Conservation (phyloP, 495 filamentous ascomycete species). For the Immersiella caudata region DNA sequence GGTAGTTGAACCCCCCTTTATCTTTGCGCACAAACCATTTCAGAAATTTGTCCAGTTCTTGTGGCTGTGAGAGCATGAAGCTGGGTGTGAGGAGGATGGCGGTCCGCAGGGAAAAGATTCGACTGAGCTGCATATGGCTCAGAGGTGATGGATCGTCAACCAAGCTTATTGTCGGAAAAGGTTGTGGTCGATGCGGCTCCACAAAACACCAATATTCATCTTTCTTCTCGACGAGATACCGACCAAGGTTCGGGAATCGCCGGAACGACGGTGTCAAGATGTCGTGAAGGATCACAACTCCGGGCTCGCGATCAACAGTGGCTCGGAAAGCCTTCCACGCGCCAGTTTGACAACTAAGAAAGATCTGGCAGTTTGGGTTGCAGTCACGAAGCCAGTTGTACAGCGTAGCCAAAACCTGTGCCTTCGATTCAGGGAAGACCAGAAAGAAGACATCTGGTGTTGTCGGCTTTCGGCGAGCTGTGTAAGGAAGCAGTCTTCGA, state of each 20-base stretch:
- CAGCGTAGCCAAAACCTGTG: constrained; percentile 13
- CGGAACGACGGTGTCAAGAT: constrained; percentile 31
- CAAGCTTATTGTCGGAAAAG: constrained; percentile 30
- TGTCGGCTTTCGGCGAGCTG: background rate
- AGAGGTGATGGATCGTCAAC: constrained; percentile 9
- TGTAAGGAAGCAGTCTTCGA: constrained; percentile 29
- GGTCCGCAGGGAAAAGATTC: constrained; percentile 61
- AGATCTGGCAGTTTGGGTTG: constrained; percentile 36
- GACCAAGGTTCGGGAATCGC: constrained; percentile 32
- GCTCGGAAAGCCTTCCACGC: constrained; percentile 35
- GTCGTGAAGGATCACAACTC: constrained; percentile 44
- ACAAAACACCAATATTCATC: constrained; percentile 41
- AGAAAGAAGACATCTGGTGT: constrained; percentile 34
- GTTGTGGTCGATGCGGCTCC: constrained; percentile 28
- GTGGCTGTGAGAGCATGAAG: constrained; percentile 56
- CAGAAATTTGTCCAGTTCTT: constrained; percentile 54
- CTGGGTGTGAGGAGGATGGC: constrained; percentile 67
- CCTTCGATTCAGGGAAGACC: constrained; percentile 31
- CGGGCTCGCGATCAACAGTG: constrained; percentile 15
- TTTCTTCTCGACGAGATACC: constrained; percentile 18
- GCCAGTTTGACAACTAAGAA: constrained; percentile 27
- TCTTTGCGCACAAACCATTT: constrained; percentile 55
- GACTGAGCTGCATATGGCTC: constrained; percentile 43
- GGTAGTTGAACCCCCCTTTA: constrained; percentile 29
- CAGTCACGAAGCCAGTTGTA: constrained; percentile 35